phyloP scores from a whole-genome alignment of 2,329 filamentous ascomycete species.

The Neoascochyta sp. region DNA sequence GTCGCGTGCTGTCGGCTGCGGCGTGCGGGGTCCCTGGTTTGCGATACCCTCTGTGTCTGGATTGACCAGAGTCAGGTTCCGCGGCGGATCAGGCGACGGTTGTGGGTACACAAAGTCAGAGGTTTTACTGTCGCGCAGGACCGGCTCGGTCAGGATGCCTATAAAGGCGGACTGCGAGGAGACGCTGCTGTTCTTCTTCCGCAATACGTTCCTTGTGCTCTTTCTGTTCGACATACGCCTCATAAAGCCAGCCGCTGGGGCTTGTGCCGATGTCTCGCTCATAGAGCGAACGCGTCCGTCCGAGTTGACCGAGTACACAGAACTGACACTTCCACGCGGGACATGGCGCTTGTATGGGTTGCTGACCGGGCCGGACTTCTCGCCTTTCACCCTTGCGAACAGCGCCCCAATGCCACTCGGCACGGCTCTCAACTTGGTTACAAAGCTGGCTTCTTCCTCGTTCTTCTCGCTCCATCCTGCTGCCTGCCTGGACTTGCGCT shows the following conservation, averaged over 20 bases:
- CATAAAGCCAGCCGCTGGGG: slow-evolving; percentile 21
- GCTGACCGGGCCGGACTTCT: slow-evolving; percentile 21
- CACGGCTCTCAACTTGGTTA: slow-evolving; percentile 20
- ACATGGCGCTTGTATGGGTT: slow-evolving; percentile 31
- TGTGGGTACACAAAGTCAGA: slow-evolving; percentile 28
- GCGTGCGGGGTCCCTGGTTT: slow-evolving; percentile 20
- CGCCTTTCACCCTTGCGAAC: slow-evolving; percentile 27
- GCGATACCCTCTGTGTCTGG: slow-evolving; percentile 4
- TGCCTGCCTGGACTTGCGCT: slow-evolving; percentile 23
- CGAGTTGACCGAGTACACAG: slow-evolving; percentile 29
- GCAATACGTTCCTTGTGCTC: slow-evolving; percentile 27
- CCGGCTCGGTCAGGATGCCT: slow-evolving; percentile 25
- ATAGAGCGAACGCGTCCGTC: slow-evolving; percentile 24
- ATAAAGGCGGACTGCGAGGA: slow-evolving; percentile 26
- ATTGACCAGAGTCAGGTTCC: slow-evolving; percentile 28
- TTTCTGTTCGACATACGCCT: slow-evolving; percentile 32
- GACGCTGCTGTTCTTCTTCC: slow-evolving; percentile 30
- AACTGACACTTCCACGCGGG: slow-evolving; percentile 29
- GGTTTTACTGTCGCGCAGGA: slow-evolving; percentile 17
- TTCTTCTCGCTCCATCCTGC: slow-evolving; percentile 18
- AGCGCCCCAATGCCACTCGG: slow-evolving; percentile 20
- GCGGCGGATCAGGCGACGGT: slow-evolving; percentile 16
- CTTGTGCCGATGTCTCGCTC: slow-evolving; percentile 27
- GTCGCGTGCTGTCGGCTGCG: slow-evolving; percentile 26
- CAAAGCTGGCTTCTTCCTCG: slow-evolving; percentile 7